A percentile compares a stretch with the other conserved stretches of the same genome.
phyloP scores from a whole-genome alignment of 768 basidiomycete genomes.

The Amanita jacksonii region DNA sequence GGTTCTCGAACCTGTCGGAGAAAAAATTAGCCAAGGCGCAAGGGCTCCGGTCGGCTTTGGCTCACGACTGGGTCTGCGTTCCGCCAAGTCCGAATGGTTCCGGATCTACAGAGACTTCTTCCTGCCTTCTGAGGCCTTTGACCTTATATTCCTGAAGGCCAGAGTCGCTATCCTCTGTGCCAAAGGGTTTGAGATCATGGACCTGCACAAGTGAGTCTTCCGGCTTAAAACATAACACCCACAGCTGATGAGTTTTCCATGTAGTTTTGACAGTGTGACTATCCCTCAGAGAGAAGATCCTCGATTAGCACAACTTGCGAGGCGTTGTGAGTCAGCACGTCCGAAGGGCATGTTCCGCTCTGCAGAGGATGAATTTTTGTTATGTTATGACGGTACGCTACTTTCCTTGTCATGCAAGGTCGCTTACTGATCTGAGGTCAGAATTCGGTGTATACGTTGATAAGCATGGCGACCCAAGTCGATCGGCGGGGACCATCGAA shows the following conservation, averaged over 20 bases:
- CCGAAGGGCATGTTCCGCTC: conserved; percentile 89
- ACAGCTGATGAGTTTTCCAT: background rate
- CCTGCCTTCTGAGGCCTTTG: conserved; percentile 84
- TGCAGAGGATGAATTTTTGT: conserved; percentile 78
- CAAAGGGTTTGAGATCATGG: conserved; percentile 97
- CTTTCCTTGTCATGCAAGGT: background rate
- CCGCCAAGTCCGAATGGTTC: conserved; percentile 90
- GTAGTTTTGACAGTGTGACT: conserved; percentile 74
- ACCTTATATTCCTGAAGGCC: conserved; percentile 87
- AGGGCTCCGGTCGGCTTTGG: conserved; percentile 64
- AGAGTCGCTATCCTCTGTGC: conserved; percentile 90
- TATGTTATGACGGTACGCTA: conserved; percentile 75
- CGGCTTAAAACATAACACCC: no score
- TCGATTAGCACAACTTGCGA: conserved; percentile 59
- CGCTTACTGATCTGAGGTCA: conserved; percentile 16
- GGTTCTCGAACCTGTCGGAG: conserved; percentile 93
- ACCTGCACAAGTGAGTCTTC: conserved; percentile 81
- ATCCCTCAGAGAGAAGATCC: conserved; percentile 70
- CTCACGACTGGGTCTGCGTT: conserved; percentile 67
- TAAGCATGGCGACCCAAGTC: conserved; percentile 82
- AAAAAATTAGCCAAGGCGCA: conserved; percentile 73
- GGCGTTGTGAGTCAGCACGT: conserved; percentile 70
- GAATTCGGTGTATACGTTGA: conserved; percentile 92
- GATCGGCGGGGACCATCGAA: conserved; percentile 64
- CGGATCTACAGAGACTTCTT: conserved; percentile 90